Evolutionary conservation across 371 early-diverging fungal species (phyloP).

Genomic region (Mucor velutinosus): DNA sequence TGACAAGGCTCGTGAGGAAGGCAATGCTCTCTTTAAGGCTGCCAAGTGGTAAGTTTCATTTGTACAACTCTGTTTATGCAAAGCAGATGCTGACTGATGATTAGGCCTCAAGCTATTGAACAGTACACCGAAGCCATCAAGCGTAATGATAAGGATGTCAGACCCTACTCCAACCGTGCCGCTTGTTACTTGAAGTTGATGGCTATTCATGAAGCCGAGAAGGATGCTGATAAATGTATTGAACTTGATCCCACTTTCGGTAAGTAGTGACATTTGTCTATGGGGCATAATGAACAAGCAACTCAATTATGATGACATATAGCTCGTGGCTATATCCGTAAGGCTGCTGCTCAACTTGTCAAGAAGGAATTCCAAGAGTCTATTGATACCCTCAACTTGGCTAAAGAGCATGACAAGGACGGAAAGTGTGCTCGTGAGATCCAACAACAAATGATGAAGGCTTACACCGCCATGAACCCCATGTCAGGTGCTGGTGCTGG

Average conservation of each 20-base stretch:
- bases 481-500: conserved; percentile 44
- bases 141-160: conserved; percentile 89
- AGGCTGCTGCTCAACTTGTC: conserved; percentile 89
- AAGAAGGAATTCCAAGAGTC: conserved; percentile 88
- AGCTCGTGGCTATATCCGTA: conserved; percentile 96
- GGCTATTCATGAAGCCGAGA: conserved; percentile 93
- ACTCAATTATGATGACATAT: background rate
- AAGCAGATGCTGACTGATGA: background rate
- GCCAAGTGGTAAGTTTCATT: conserved; percentile 60
- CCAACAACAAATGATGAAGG: conserved; percentile 77
- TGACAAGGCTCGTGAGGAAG: conserved; percentile 91
- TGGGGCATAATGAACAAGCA: background rate
- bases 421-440: conserved; percentile 85
- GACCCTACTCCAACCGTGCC: conserved; percentile 95
- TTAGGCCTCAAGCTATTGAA: conserved; percentile 84
- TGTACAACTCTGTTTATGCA: background rate
- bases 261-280: conserved; percentile 35
- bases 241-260: conserved; percentile 84
- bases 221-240: conserved; percentile 93
- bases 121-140: conserved; percentile 97
- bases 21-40: conserved; percentile 93
- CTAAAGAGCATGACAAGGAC: conserved; percentile 80
- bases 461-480: conserved; percentile 75
- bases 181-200: conserved; percentile 95
- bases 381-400: conserved; percentile 82